Base-by-base conservation (phyloP, 2,329 filamentous ascomycete species). In the Clarireedia sp. region DNA sequence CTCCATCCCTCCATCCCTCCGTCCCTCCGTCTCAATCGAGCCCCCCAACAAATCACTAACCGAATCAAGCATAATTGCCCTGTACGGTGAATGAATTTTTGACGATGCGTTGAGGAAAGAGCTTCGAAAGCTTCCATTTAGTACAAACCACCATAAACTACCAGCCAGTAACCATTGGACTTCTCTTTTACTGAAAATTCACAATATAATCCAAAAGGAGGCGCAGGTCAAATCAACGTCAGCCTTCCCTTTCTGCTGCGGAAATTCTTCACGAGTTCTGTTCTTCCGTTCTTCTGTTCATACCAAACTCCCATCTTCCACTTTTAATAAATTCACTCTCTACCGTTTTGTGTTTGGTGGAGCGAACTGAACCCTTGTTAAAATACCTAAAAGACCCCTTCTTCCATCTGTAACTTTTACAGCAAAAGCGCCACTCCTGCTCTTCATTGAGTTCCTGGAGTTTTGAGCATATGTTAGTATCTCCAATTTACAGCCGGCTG, bases 381-480 rank as follows among this genome's bases (percentile, higher is more conserved):
- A 38, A 54, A 54, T 41, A 17, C n/a, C 17, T 23, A 49, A 54
- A 24, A 54, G 19, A 49, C 12, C 41, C 21, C 41, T 45, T 45
- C 38, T 41, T 19, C n/a, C 16, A 43, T 52, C 51, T 54, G 52
- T 49, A 43, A 19, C 44, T 49, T 49, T 54, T 54, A 43, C 51
- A 48, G 48, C 46, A 51, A 49, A 49, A 23, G 54, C 38, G 46
- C 16, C 24, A 51, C 67, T 69, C 67, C 67, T 67, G 66, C 67
- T 69, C 67, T 69, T 69, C 36, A 66, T 60, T 69, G 67, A 69
- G 67, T 67, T 58, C 61, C 60, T 64, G 67, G 67, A 66, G 66
- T 58, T 40, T 51, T 36, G 12, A 54, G 24, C 40, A 55, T 45
- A 48, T 48, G 56, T 55, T 61, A 58, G 65, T 67, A 21, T 41